Base-by-base conservation (phyloP, 2,329 filamentous ascomycete species). In the Alternaria solani region DNA sequence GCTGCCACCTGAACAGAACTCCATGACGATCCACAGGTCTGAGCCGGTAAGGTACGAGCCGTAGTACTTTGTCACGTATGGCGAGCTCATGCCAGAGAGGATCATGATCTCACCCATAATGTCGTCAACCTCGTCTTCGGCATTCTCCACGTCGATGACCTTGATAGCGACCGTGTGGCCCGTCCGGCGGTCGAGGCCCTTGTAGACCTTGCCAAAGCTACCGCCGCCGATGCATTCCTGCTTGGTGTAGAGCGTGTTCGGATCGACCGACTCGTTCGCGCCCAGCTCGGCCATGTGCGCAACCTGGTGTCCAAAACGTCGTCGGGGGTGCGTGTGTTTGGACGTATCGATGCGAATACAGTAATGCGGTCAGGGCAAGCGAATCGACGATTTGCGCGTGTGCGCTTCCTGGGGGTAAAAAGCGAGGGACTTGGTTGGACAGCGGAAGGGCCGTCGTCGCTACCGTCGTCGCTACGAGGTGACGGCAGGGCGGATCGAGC, bases 21-120 rank as follows among this genome's bases (percentile, higher is more conserved):
- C 95, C 95, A 99, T 99, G 78, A 98, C 93, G 71, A 99, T 99
- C 95, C 95, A 99, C 72, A 99, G 82, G 81, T 98, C 92, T 2
- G 94, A 95, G 25, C 94, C 95, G 75, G 97, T 97, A 69, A 97
- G 88, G 75, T 95, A 98, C 57, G 94, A 97, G 68, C 95, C 95
- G 81, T 97, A 93, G 83, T 99, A 99, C 79, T 96, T 95, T 39
- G 95, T 99, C 64, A 98, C 94, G 76, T 96, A 97, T 18, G 93
- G 93, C 18, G 94, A 98, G 81, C 96, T 92, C 67, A 99, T 88
- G 80, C 96, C 94, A 32, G 95, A 97, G 56, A 99, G 86, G 72
- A 99, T 98, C 68, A 94, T 93, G 70, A 99, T 98, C 81, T 99
- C 95, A 78, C 97, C 93, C 78, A 98, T 97, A 72, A 99, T 99